These are phyloP conservation scores for Juglanconis juglandina DNA, from an alignment of 2,329 filamentous ascomycete genomes.

Conservation along the genomic window DNA sequence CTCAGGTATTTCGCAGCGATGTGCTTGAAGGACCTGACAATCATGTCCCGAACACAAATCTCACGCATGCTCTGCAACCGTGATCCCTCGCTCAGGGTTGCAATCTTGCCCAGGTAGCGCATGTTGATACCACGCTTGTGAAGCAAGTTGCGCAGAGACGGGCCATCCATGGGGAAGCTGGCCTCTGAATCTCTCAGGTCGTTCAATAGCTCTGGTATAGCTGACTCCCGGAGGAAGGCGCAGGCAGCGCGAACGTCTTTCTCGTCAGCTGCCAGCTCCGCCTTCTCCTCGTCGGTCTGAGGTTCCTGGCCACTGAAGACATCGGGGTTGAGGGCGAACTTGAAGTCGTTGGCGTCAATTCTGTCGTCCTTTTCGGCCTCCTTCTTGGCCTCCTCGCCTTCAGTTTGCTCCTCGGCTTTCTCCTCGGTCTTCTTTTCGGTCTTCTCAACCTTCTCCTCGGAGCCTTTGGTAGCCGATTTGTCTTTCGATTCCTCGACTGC, in stretches of 20 bases:
- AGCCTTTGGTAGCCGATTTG: slow-evolving; percentile 2
- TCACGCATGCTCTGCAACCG: slow-evolving; percentile 74
- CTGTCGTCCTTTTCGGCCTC: slow-evolving; percentile 55
- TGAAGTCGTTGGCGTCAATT: slow-evolving; percentile 83
- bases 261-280: slow-evolving; percentile 78
- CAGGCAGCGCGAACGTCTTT: slow-evolving; percentile 82
- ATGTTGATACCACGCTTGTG: slow-evolving; percentile 98
- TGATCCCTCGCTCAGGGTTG: slow-evolving; percentile 64
- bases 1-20: slow-evolving; percentile 75
- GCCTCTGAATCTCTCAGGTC: slow-evolving; percentile 90
- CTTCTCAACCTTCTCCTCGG: slow-evolving; percentile 24
- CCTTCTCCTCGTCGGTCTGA: slow-evolving; percentile 86
- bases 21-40: slow-evolving; percentile 95
- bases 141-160: slow-evolving; percentile 79
- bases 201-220: slow-evolving; percentile 80
- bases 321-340: slow-evolving; percentile 88
- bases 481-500: slow-evolving; percentile 24
- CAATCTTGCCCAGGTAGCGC: slow-evolving; percentile 86
- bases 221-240: slow-evolving; percentile 68
- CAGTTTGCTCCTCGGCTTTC: slow-evolving; percentile 32
- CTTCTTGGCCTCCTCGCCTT: slow-evolving; percentile 31
- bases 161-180: slow-evolving; percentile 98
- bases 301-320: slow-evolving; percentile 90
- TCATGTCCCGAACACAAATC: slow-evolving; percentile 85
- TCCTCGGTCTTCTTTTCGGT: slow-evolving; percentile 26